A percentile compares a stretch with the other conserved stretches of the same genome.
Conservation (phyloP, 805 yeast genomes). For the Candida golubevii region DNA sequence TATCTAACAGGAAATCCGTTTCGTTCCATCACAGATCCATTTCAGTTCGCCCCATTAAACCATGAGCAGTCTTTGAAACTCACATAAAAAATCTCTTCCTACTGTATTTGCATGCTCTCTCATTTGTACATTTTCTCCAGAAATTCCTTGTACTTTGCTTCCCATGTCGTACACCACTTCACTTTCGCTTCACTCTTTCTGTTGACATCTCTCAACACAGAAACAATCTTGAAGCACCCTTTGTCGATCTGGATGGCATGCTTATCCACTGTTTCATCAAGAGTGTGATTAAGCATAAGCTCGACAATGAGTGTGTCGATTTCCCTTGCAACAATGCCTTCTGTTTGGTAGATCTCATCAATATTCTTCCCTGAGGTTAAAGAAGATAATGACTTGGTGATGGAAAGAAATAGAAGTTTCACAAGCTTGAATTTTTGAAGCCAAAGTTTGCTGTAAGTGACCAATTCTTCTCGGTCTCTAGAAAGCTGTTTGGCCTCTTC, state of each 20-base stretch:
- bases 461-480: slow-evolving; percentile 24
- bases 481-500: slow-evolving; percentile 10
- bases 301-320: slow-evolving; percentile 60
- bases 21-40: no score
- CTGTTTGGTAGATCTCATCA: slow-evolving; percentile 44
- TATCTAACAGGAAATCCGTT: no score
- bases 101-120: background rate
- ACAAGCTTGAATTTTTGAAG: slow-evolving; percentile 50
- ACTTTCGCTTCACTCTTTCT: slow-evolving; percentile 46
- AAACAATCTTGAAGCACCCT: slow-evolving; percentile 28
- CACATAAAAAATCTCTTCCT: no score
- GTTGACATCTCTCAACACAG: slow-evolving; percentile 44
- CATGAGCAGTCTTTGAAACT: no score
- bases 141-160: slow-evolving; percentile 34
- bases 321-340: slow-evolving; percentile 38
- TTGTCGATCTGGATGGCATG: slow-evolving; percentile 23
- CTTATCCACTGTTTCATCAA: slow-evolving; percentile 32
- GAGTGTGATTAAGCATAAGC: slow-evolving; percentile 44
- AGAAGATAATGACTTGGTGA: slow-evolving; percentile 54
- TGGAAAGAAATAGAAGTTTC: slow-evolving; percentile 53
- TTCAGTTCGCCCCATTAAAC: no score
- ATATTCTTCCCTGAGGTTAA: slow-evolving; percentile 39
- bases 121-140: slow-evolving; percentile 15
- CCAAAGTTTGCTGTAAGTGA: slow-evolving; percentile 46
- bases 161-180: slow-evolving; percentile 59